Percentiles rank a stretch among this genome's conserved stretches.
Evolutionary conservation across 371 early-diverging fungal genomes (phyloP).

Genomic region (Zopfochytrium polystomum): DNA sequence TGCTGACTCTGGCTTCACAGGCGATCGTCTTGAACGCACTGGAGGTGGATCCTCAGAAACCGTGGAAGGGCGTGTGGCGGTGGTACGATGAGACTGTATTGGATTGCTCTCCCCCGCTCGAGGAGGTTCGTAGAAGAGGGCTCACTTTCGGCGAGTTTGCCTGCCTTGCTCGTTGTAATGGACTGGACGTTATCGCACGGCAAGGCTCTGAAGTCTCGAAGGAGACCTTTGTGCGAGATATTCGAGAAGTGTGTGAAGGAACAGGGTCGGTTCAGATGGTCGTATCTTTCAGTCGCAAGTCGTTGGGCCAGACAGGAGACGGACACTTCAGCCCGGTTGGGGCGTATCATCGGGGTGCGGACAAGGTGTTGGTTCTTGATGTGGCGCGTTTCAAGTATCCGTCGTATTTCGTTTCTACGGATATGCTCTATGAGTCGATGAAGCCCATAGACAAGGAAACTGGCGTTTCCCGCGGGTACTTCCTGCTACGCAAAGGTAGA

Average conservation of each 20-base stretch:
- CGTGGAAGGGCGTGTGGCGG: conserved; percentile 92
- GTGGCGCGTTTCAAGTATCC: conserved; percentile 84
- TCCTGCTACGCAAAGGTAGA: conserved; percentile 62
- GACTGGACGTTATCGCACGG: conserved; percentile 66
- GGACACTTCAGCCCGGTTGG: conserved; percentile 66
- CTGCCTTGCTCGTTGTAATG: conserved; percentile 82
- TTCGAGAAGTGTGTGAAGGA: conserved; percentile 62
- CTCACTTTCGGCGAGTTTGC: conserved; percentile 87
- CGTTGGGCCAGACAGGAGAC: conserved; percentile 87
- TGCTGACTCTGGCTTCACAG: conserved; percentile 42
- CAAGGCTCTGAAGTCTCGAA: conserved; percentile 42
- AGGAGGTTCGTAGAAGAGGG: conserved; percentile 74
- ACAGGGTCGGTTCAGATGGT: conserved; percentile 78
- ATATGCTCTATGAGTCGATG: conserved; percentile 62
- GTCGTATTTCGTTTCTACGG: conserved; percentile 58
- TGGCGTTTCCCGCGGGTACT: conserved; percentile 79
- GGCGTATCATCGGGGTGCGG: conserved; percentile 48
- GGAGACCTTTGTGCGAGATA: conserved; percentile 73
- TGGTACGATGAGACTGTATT: conserved; percentile 87
- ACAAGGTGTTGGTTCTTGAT: conserved; percentile 78
- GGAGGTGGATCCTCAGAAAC: conserved; percentile 80
- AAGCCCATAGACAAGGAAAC: conserved; percentile 78
- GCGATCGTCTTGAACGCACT: conserved; percentile 91
- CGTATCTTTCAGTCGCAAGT: conserved; percentile 74
- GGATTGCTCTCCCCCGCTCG: conserved; percentile 75